These are phyloP conservation scores for Dipteronia dyeriana DNA, from an alignment of 345 rosid genomes.

Conservation along the genomic window DNA sequence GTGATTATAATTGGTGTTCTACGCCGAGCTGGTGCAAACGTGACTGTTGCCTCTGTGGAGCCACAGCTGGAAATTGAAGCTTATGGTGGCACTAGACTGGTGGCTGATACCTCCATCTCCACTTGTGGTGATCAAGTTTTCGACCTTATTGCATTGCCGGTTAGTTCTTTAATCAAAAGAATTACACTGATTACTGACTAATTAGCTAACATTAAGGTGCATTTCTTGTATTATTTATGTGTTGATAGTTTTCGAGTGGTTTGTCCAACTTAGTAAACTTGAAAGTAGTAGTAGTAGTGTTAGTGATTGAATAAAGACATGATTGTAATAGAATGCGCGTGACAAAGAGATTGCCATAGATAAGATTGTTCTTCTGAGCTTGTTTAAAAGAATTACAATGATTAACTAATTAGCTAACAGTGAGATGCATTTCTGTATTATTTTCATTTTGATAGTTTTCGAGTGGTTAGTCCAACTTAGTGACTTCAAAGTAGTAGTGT, in stretches of 20 bases:
- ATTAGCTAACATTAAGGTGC: not conserved
- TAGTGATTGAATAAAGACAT: not conserved
- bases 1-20: conserved; percentile 72
- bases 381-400: not conserved
- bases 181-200: not conserved
- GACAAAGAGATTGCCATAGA: not conserved
- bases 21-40: conserved; percentile 92
- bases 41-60: conserved; percentile 85
- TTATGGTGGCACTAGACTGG: conserved; percentile 66
- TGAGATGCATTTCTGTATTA: not conserved
- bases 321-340: not conserved
- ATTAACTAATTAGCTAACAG: not conserved
- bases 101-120: conserved; percentile 76
- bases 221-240: not conserved
- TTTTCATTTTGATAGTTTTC: not conserved
- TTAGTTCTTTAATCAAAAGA: conserved; percentile 35
- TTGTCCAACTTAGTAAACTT: not conserved
- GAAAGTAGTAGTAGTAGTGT: not conserved
- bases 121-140: conserved; percentile 59
- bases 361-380: not conserved
- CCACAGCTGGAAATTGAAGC: conserved; percentile 78
- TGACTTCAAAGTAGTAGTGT: not conserved
- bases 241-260: not conserved
- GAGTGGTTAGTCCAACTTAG: not conserved
- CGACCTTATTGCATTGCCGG: conserved; percentile 92